Evolutionary conservation across 192 early-diverging fungal species (phyloP), one percentile per base, ranked within the genome.

Genomic region (Linnemannia zychae): DNA sequence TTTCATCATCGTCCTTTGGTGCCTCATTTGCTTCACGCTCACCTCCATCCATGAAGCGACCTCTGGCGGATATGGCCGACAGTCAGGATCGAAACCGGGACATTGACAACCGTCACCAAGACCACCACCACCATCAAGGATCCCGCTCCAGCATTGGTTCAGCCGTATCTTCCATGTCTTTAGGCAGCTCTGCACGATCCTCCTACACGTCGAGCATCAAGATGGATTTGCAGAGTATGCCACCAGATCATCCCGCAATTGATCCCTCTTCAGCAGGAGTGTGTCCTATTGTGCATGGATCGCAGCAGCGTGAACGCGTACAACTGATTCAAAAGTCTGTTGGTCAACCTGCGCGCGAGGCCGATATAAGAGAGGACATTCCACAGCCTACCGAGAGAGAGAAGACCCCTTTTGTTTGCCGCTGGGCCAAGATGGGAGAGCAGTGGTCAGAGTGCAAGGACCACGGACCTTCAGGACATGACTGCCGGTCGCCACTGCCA

Each of bases 51-150:
- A 85, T 85, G 83, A 85, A 85, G 66, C 52, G 83, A 67, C 76
- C 83, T 0, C 36, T 85, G 69, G 83, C 77, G 38, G 83, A 85
- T 34, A 85, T 85, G 77, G 83, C 83, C 7, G 83, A 85, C 33
- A 85, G 77, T 47, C 83, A 85, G 68, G 83, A 85, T 33, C 60
- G 77, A 37, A 85, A 79, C 22, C 73, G 83, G 22, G 83, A 85
- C 31, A 85, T 85, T 73, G 83, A 85, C 40, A 85, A 79, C 50
- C 67, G 83, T 17, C 83, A 85, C 37, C 83, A 85, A 67, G 77
- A 79, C 22, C 83, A 85, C 48, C 74, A 79, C 24, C 77, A 85
- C 37, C 82, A 74, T 34, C 82, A 77, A 40, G 49, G 38, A 24
- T 38, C 50, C 15, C 72, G 73, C 12, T n/a, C 49, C 67, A 68